Conservation (phyloP, 208 protist species). For the Wallacemonas sp. region DNA sequence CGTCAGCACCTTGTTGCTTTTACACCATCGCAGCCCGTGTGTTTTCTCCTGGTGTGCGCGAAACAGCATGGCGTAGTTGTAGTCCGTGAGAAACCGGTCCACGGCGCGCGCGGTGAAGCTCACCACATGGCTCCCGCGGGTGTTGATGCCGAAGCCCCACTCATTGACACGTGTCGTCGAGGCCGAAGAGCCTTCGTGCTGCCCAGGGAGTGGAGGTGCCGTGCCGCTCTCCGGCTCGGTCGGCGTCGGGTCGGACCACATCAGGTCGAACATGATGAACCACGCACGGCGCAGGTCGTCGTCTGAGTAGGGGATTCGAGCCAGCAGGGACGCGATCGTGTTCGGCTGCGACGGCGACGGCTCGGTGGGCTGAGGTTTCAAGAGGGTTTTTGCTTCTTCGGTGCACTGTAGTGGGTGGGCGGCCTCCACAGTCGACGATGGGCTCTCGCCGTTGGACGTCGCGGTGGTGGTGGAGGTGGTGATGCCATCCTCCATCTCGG, state of each 20-base stretch:
- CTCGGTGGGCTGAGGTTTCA: too few relatives aligned
- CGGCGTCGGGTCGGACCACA: conserved; percentile 79
- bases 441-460: conserved; percentile 17
- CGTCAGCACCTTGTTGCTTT: conserved; percentile 75
- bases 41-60: conserved; percentile 81
- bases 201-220: too few relatives aligned
- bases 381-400: too few relatives aligned
- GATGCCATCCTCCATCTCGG: background rate
- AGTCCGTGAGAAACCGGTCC: conserved; percentile 58
- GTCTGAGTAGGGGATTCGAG: conserved; percentile 11
- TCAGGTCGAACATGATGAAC: conserved; percentile 64
- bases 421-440: conserved; percentile 14
- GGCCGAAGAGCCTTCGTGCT: background rate
- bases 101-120: conserved; percentile 68
- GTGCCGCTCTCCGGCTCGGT: conserved; percentile 32
- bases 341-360: too few relatives aligned
- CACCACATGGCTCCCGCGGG: conserved; percentile 55
- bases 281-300: conserved; percentile 48
- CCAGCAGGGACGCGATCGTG: background rate
- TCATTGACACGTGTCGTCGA: conserved; percentile 33
- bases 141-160: conserved; percentile 68
- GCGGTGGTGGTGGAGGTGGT: conserved; percentile 9
- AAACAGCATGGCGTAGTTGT: conserved; percentile 72
- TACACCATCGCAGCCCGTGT: conserved; percentile 66
- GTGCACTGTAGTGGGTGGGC: background rate